Percentiles rank a stretch among this genome's conserved stretches.
Evolutionary conservation across 768 basidiomycete species (phyloP).

Genomic region (Naematelia aurantialba): DNA sequence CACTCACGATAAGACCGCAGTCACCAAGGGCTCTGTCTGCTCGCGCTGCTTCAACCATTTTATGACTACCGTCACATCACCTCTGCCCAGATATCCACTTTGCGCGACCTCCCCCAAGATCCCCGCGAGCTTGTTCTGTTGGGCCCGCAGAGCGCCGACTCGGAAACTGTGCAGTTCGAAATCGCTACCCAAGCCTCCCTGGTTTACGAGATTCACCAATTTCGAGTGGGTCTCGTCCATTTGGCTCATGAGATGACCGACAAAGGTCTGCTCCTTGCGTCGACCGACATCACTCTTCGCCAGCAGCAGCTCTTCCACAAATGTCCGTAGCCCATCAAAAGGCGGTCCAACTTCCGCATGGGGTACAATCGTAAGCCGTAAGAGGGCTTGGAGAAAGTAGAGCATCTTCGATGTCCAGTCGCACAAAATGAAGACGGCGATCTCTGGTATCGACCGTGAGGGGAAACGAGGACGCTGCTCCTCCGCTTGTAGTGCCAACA

Average conservation of each 20-base stretch:
- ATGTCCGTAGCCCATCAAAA: slow-evolving; percentile 30
- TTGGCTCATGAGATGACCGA: slow-evolving; percentile 38
- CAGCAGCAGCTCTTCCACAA: slow-evolving; percentile 24
- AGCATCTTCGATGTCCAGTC: slow-evolving; percentile 28
- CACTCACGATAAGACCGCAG: slow-evolving; percentile 30
- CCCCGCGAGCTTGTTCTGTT: slow-evolving; percentile 37
- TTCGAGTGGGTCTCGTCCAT: slow-evolving; percentile 14
- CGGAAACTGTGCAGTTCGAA: slow-evolving; percentile 30
- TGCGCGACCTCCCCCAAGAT: slow-evolving; percentile 24
- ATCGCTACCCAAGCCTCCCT: slow-evolving; percentile 19
- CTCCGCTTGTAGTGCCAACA: slow-evolving; percentile 34
- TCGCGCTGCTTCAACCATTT: slow-evolving; percentile 42
- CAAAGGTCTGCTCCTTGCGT: slow-evolving; percentile 30
- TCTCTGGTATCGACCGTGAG: slow-evolving; percentile 32
- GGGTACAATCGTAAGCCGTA: slow-evolving; percentile 23
- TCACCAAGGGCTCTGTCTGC: slow-evolving; percentile 27
- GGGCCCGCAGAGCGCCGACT: slow-evolving; percentile 25
- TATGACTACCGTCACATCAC: slow-evolving; percentile 35
- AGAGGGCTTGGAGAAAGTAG: slow-evolving; percentile 31
- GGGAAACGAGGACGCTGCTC: slow-evolving; percentile 27
- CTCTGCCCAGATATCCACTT: slow-evolving; percentile 33
- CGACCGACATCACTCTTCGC: slow-evolving; percentile 18
- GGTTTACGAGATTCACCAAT: slow-evolving; percentile 10
- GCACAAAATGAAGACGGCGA: slow-evolving; percentile 31
- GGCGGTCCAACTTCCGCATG: slow-evolving; percentile 20